These are phyloP conservation scores for Eragrostis curvula DNA, from an alignment of 176 grass and related monocot genomes.

Conservation along the genomic window DNA sequence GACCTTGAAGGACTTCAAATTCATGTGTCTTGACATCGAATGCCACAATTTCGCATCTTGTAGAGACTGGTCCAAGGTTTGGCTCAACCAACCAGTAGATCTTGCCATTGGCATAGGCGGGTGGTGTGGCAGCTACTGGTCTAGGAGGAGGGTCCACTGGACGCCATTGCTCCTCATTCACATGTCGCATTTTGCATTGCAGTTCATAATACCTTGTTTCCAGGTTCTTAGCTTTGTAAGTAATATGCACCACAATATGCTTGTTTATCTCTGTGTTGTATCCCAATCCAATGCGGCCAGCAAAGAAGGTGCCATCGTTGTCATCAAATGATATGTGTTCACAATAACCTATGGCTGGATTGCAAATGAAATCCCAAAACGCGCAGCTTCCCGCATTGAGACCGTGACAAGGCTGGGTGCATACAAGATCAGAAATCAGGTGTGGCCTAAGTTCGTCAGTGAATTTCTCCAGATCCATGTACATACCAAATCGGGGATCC, in stretches of 20 bases:
- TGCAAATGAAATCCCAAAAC: constrained; percentile 5
- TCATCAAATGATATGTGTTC: neutral
- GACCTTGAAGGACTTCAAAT: constrained; percentile 44
- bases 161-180: constrained; percentile 9
- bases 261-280: constrained; percentile 15
- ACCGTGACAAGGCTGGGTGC: neutral
- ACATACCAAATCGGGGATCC: neutral
- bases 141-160: constrained; percentile 31
- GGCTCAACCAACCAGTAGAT: constrained; percentile 46
- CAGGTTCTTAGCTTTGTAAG: constrained; percentile 31
- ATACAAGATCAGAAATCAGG: constrained; percentile 9
- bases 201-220: constrained; percentile 20
- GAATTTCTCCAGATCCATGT: constrained; percentile 22
- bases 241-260: constrained; percentile 29
- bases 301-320: constrained; percentile 1
- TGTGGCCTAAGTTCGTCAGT: neutral
- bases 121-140: constrained; percentile 29
- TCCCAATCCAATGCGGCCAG: constrained; percentile 26
- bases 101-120: constrained; percentile 8
- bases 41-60: constrained; percentile 23
- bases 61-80: constrained; percentile 15
- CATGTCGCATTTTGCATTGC: constrained; percentile 16
- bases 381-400: neutral
- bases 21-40: constrained; percentile 21
- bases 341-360: constrained; percentile 5